phyloP scores from a whole-genome alignment of 2,329 filamentous ascomycete species.

The Sporothrix humicola region DNA sequence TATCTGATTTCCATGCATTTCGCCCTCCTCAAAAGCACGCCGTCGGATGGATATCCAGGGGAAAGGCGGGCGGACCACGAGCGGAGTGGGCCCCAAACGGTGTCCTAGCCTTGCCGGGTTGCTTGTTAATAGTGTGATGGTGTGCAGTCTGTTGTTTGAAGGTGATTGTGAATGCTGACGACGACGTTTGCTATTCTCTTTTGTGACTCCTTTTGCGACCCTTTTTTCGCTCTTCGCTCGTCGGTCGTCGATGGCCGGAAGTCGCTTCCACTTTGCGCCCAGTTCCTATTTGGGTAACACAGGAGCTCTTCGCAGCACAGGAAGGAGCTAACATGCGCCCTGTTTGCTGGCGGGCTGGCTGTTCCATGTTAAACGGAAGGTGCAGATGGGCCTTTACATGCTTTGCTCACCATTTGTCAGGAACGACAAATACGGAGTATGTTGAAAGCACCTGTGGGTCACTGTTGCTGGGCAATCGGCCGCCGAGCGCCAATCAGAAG shows the following conservation, averaged over 20 bases:
- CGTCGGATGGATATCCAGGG: too few relatives aligned
- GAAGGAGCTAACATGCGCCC: not conserved
- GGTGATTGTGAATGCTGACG: not conserved
- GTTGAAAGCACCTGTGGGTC: slow-evolving; percentile 20
- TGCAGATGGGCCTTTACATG: not conserved
- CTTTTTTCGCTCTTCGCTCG: not conserved
- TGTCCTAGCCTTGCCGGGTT: too few relatives aligned
- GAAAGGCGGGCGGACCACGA: too few relatives aligned
- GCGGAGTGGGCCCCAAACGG: too few relatives aligned
- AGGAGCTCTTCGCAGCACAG: not conserved
- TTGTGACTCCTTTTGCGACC: not conserved
- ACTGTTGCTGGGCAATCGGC: slow-evolving; percentile 16
- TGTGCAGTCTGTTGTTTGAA: too few relatives aligned
- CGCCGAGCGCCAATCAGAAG: slow-evolving; percentile 5
- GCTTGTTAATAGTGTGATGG: too few relatives aligned
- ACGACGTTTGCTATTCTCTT: not conserved
- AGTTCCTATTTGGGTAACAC: not conserved
- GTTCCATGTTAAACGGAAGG: not conserved
- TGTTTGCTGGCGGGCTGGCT: not conserved
- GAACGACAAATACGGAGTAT: slow-evolving; percentile 33
- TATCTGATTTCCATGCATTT: too few relatives aligned
- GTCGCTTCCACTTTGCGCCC: not conserved
- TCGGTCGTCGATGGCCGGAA: not conserved
- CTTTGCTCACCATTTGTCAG: slow-evolving; percentile 34
- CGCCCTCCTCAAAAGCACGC: too few relatives aligned